Evolutionary conservation across 257 asterid species (phyloP), one percentile per base, ranked within the genome.

Genomic region (Solanum habrochaites): DNA sequence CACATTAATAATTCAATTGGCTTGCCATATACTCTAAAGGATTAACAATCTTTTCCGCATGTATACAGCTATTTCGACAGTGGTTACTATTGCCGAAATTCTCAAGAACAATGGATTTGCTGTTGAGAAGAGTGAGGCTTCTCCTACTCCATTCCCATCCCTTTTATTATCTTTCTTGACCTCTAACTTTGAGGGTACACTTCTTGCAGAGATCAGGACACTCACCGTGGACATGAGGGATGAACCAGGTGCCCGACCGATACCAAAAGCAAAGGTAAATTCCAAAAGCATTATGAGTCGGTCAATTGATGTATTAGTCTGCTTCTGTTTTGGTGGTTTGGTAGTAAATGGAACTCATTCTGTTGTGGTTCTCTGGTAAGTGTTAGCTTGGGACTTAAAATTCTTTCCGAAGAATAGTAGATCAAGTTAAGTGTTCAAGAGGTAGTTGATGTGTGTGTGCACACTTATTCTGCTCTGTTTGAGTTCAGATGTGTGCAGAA

Each of bases 91-190:
- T 85, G 96, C 96, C 37, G 98, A 94, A 88, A 94, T 94, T 85
- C 72, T 94, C 25, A 94, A 94, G 94, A 93, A 94, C 93, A 91
- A 90, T 80, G 97, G 97, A 39, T 93, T 94, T 67, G 97, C 95
- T 11, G 90, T 93, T 90, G 95, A 94, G 89, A 94, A 88, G 83
- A 94, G 98, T 94, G 88, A 91, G 95, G 23, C 14, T 40, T 32
- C 31, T 87, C 12, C 2, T 10, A 39, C 27, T 32, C 27, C 84
- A 12, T 15, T 69, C 31, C 52, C 39, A 15, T 21, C 43, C 40
- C 15, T 47, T 67, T 66, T 45, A 52, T 49, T 15, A 10, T 39
- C 31, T 84, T 45, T 47, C 27, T 62, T 83, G 25, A 15, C 45
- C 25, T 60, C 20, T 37, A 83, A 39, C 37, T 69, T 15, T 66